Percentiles rank a stretch among this genome's conserved stretches.
Conservation (phyloP, 306 rosid species). For the Quercus suber region DNA sequence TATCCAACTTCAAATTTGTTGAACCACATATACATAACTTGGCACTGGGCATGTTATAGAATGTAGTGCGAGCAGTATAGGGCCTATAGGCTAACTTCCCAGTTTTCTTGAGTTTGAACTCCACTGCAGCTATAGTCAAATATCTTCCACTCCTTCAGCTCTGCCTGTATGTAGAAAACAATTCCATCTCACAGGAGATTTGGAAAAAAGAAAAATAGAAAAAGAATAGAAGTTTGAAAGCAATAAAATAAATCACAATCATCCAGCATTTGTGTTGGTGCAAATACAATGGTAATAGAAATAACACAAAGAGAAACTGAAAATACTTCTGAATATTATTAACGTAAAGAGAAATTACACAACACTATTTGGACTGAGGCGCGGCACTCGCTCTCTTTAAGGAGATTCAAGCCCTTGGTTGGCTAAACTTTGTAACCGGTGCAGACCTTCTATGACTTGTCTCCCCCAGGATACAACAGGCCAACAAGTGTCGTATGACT, state of each 20-base stretch:
- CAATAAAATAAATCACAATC: neutral
- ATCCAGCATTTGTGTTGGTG: neutral
- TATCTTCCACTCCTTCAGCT: conserved; percentile 74
- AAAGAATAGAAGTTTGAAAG: neutral
- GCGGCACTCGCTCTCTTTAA: too few species aligned
- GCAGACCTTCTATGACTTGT: too few species aligned
- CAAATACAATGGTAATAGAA: too few species aligned
- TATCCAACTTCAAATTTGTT: neutral
- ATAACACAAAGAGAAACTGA: too few species aligned
- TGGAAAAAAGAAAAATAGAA: neutral
- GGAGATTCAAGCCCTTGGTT: too few species aligned
- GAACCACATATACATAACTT: conserved; percentile 18
- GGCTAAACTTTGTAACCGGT: too few species aligned
- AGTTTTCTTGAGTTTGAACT: conserved; percentile 53
- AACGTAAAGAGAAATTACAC: too few species aligned
- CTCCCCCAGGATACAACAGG: too few species aligned
- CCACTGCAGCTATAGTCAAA: conserved; percentile 52
- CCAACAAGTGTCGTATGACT: too few species aligned
- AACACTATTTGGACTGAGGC: too few species aligned
- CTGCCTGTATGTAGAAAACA: conserved; percentile 43
- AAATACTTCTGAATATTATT: too few species aligned
- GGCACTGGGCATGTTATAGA: conserved; percentile 40
- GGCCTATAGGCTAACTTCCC: conserved; percentile 37
- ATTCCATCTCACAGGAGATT: neutral
- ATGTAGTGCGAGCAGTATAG: conserved; percentile 37